Percentiles rank a stretch among this genome's conserved stretches.
Evolutionary conservation across 1,284 basidiomycete genomes (phyloP).

Genomic region (Cystobasidium sp.): DNA sequence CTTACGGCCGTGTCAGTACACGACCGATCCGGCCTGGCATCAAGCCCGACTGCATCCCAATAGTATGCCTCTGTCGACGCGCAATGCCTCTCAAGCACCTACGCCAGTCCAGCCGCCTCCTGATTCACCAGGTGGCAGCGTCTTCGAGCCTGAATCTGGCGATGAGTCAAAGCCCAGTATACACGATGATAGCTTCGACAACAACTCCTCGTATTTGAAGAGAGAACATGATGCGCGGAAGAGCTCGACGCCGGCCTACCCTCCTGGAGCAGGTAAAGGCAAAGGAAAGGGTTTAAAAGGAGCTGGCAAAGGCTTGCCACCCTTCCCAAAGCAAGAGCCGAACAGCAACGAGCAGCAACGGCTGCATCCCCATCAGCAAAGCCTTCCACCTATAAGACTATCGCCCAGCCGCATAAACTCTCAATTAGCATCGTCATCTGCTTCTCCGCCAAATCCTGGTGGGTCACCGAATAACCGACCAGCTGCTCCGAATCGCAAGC

Average conservation of each 20-base stretch:
- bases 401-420: slow-evolving; percentile 15
- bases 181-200: slow-evolving; percentile 20
- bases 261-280: slow-evolving; percentile 24
- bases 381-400: slow-evolving; percentile 23
- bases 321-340: slow-evolving; percentile 6
- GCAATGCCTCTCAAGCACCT: background rate
- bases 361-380: slow-evolving; percentile 7
- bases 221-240: slow-evolving; percentile 6
- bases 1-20: slow-evolving; percentile 70
- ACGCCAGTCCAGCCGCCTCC: slow-evolving; percentile 8
- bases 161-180: slow-evolving; percentile 34
- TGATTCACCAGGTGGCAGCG: slow-evolving; percentile 35
- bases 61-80: background rate
- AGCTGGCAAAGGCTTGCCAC: slow-evolving; percentile 37
- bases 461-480: background rate
- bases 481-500: background rate
- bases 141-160: slow-evolving; percentile 31
- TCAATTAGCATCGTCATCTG: background rate
- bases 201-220: background rate
- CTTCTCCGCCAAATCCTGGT: slow-evolving; percentile 15
- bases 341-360: slow-evolving; percentile 2
- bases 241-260: slow-evolving; percentile 13
- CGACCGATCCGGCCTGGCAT: slow-evolving; percentile 58
- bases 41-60: slow-evolving; percentile 3
- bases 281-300: slow-evolving; percentile 32